Evolutionary conservation across 331 rosid species (phyloP), one percentile per base, ranked within the genome.

Genomic region (Prunus yedoensis): DNA sequence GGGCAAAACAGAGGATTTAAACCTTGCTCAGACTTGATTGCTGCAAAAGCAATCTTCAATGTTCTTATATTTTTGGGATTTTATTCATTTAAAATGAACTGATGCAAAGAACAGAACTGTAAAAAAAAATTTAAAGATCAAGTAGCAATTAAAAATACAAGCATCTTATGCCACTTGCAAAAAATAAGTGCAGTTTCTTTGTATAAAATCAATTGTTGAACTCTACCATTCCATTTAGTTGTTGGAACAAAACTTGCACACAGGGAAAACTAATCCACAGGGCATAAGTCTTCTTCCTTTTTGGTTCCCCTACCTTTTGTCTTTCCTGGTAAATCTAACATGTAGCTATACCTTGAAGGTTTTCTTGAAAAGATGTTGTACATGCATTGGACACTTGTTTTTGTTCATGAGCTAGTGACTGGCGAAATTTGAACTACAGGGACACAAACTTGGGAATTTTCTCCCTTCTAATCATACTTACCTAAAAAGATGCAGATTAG

Each of bases 1-100:
- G 89, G 86, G 83, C 43, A 69, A 75, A 27, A 81, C 21, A 69
- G n/a, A 66, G 60, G 66, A 18, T 66, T 74, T 38, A 77, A 78
- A 47, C 10, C 65, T 38, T 59, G 16, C 27, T 28, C 61, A 57
- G 53, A 71, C 45, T 52, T 51, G 10, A 35, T 27, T 66, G 13
- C 47, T 38, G 20, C 6, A 78, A 61, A 46, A 46, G 79, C 61
- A 77, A 62, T 46, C 2, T 50, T 32, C 46, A 12, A 28, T 77
- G 66, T 32, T 65, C 49, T 56, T n/a, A 57, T 71, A 3, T 64
- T 51, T 47, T 38, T 27, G 30, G 38, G 51, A 70, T 53, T 80
- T 71, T 21, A 58, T 23, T 45, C 20, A 6, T 49, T 25, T 41
- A 30, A 47, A 47, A 2, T 20, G 50, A 76, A 56, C 68, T 20